These are phyloP conservation scores for Tetrapisispora taiwanensis DNA, from an alignment of 805 yeast genomes.

Conservation along the genomic window DNA sequence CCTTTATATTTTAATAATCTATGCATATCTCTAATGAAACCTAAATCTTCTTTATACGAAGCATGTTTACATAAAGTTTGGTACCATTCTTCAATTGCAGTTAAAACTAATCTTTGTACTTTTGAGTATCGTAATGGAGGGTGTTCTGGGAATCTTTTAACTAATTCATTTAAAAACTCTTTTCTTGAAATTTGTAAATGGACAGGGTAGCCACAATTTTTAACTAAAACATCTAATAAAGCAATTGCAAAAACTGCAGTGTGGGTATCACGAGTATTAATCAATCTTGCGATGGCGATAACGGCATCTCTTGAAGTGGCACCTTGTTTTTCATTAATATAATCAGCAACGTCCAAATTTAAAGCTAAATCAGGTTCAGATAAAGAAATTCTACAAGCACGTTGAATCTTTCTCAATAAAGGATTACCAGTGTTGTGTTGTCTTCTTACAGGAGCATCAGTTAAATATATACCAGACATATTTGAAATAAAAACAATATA, in stretches of 20 bases:
- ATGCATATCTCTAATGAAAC: constrained; percentile 92
- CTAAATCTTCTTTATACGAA: constrained; percentile 82
- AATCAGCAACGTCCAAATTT: constrained; percentile 87
- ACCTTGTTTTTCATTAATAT: constrained; percentile 87
- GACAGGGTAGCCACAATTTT: constrained; percentile 96
- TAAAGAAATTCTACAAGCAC: constrained; percentile 80
- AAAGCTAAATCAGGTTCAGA: constrained; percentile 80
- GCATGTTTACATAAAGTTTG: constrained; percentile 88
- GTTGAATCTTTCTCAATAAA: constrained; percentile 38
- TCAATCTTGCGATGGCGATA: constrained; percentile 66
- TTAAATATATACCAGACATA: constrained; percentile 27
- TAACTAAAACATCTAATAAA: constrained; percentile 78
- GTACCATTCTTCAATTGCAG: constrained; percentile 94
- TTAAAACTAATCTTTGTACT: constrained; percentile 74
- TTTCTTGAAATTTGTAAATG: constrained; percentile 91
- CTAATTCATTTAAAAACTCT: constrained; percentile 88
- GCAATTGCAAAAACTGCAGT: constrained; percentile 77
- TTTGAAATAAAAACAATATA: not conserved
- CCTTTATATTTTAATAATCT: constrained; percentile 83
- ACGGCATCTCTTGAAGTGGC: constrained; percentile 88
- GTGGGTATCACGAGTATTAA: constrained; percentile 76
- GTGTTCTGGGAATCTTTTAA: constrained; percentile 85
- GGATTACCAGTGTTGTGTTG: constrained; percentile 26
- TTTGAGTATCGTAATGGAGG: constrained; percentile 81
- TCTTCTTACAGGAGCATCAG: constrained; percentile 28